Evolutionary conservation across 23 red algal species (phyloP).

Genomic region (Chondrus crispus): DNA sequence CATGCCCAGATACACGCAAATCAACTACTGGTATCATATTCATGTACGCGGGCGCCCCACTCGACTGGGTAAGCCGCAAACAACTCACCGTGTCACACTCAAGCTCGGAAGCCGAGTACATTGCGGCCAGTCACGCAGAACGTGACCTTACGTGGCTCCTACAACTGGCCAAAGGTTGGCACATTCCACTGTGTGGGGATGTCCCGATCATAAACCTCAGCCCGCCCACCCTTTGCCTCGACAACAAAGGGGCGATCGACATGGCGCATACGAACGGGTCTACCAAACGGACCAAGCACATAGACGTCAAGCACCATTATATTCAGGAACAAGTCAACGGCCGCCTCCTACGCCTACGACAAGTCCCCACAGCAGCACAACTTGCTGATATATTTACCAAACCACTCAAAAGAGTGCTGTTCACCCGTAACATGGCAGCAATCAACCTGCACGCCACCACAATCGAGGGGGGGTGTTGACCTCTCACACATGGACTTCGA

Average conservation of each 20-base stretch:
- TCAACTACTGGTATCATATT: neutral
- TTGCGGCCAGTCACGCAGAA: neutral
- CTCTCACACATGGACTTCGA: too few species aligned
- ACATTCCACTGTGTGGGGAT: neutral
- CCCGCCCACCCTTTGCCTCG: neutral
- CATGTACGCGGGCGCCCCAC: neutral
- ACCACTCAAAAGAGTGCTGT: too few species aligned
- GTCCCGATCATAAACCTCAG: neutral
- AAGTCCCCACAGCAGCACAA: neutral
- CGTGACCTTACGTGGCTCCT: neutral
- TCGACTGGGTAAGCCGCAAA: neutral
- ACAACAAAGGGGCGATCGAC: neutral
- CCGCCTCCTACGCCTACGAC: neutral
- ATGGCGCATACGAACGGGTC: neutral
- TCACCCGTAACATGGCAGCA: too few species aligned
- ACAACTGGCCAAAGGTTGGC: neutral
- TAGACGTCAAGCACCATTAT: neutral
- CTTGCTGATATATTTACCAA: neutral
- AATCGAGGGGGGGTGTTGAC: too few species aligned
- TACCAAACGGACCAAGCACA: neutral
- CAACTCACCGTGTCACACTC: neutral
- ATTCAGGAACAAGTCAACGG: neutral
- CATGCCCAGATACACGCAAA: neutral
- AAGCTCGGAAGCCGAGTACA: neutral
- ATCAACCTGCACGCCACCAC: too few species aligned